These are phyloP conservation scores for Saccharomyces hybrid DNA, from an alignment of 1,139 yeast species.

Conservation along the genomic window DNA sequence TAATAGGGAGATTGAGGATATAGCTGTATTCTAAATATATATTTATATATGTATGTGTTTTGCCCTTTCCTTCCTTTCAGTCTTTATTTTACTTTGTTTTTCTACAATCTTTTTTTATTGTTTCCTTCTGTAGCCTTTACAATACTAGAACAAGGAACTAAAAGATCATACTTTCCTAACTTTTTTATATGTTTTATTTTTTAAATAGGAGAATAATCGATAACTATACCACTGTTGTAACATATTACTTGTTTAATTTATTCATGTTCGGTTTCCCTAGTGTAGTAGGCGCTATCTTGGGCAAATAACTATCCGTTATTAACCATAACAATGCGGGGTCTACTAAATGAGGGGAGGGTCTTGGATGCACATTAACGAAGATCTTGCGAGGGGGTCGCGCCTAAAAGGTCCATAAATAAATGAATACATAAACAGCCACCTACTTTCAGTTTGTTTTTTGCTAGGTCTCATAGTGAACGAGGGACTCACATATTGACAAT, in stretches of 20 bases:
- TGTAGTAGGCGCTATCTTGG: not conserved
- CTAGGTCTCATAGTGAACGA: not conserved
- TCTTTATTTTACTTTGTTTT: not conserved
- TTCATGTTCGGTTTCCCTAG: not conserved
- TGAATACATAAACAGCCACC: not conserved
- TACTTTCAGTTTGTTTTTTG: not conserved
- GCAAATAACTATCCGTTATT: not conserved
- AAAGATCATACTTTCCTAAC: not conserved
- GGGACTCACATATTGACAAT: not conserved
- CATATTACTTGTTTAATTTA: not conserved
- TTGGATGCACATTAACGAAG: not conserved
- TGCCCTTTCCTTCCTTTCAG: not conserved
- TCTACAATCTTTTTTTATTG: not conserved
- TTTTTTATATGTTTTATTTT: not conserved
- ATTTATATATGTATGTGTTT: not conserved
- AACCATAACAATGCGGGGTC: not conserved
- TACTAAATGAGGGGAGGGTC: not conserved
- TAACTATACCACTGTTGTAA: not conserved
- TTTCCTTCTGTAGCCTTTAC: not conserved
- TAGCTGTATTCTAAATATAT: constrained; percentile 1
- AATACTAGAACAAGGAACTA: not conserved
- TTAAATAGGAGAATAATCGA: not conserved
- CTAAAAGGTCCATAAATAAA: not conserved
- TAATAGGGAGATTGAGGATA: constrained; percentile 22
- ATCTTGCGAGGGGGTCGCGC: not conserved